Evolutionary conservation across 139 green algal species (phyloP), one percentile per base, ranked within the genome.

Genomic region (Chara braunii): DNA sequence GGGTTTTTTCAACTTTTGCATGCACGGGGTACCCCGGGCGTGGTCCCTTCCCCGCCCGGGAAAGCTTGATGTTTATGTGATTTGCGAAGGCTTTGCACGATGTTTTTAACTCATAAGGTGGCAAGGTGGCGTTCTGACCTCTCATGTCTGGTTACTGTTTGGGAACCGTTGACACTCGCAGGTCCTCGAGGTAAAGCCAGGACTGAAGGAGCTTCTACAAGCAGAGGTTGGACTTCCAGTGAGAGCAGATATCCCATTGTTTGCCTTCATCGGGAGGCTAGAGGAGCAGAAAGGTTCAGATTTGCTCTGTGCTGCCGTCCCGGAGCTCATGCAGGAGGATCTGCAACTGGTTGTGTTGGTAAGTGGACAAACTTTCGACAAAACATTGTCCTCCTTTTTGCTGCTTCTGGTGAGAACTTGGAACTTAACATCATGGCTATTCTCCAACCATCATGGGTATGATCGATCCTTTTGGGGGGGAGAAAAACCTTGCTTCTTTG

Each of bases 251-350:
- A 70, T 85, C n/a, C 77, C 77, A 0, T 7, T 85, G 11, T 37
- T 83, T 5, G 80, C 58, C 37, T 85, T 85, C 78, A 83, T 85
- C 37, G 80, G 80, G 0, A 55, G 77, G 28, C 53, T 85, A 33
- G 80, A 85, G 54, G 45, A 81, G 43, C 91, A 98, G 81, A 99
- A 99, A 79, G 93, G 93, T 42, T 89, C 94, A 54, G 92, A 99
- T 80, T 95, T 99, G 75, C 78, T 99, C 59, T 68, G 95, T 36
- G 81, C 80, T 37, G 89, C 89, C 24, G 66, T 96, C 42, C 81
- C 84, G 40, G 84, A 92, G 70, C 79, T 95, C 42, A 44, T 88
- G 26, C 72, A 83, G 54, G 34, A 53, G 7, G 50, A 70, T 18
- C 77, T 64, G 0, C 70, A 80, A 34, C 7, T 76, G 22, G 42